Conservation (phyloP, 2,329 filamentous ascomycete genomes). For the Epichloe bromicola region DNA sequence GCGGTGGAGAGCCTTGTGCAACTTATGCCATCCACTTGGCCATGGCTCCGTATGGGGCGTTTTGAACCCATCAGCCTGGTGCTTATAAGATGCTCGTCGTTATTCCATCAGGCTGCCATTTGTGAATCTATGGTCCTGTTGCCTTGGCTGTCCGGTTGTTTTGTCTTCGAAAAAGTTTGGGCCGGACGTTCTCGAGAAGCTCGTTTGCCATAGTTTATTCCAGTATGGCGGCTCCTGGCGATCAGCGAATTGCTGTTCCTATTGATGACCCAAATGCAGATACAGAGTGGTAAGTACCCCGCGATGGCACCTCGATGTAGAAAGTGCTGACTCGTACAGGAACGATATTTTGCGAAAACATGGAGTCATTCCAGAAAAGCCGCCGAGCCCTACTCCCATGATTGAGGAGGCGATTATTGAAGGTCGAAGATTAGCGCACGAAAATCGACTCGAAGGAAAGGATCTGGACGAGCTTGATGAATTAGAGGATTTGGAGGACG, state of each 20-base stretch:
- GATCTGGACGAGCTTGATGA: conserved; percentile 88
- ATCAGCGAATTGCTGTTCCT: conserved; percentile 62
- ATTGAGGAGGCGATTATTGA: conserved; percentile 89
- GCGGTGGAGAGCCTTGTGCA: conserved; percentile 6
- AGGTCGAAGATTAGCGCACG: conserved; percentile 70
- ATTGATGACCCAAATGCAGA: conserved; percentile 94
- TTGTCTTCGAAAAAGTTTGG: neutral
- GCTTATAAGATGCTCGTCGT: conserved; percentile 1
- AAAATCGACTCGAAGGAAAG: conserved; percentile 87
- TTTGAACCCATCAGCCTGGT: neutral
- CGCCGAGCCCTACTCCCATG: conserved; percentile 85
- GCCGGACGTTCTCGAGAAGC: neutral
- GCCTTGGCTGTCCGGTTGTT: neutral
- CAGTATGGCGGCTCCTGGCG: conserved; percentile 46
- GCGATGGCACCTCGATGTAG: conserved; percentile 8
- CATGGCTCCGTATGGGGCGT: too few species aligned
- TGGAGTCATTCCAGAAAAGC: conserved; percentile 94
- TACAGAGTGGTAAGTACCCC: conserved; percentile 70
- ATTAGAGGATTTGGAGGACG: conserved; percentile 91
- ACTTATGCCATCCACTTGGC: neutral
- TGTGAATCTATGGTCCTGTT: neutral
- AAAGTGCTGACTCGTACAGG: conserved; percentile 38
- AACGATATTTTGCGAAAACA: conserved; percentile 97
- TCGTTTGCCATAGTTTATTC: neutral
- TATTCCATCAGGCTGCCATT: conserved; percentile 1